Evolutionary conservation across 768 basidiomycete genomes (phyloP), one percentile per base, ranked within the genome.

Genomic region (Pisolithus albus): DNA sequence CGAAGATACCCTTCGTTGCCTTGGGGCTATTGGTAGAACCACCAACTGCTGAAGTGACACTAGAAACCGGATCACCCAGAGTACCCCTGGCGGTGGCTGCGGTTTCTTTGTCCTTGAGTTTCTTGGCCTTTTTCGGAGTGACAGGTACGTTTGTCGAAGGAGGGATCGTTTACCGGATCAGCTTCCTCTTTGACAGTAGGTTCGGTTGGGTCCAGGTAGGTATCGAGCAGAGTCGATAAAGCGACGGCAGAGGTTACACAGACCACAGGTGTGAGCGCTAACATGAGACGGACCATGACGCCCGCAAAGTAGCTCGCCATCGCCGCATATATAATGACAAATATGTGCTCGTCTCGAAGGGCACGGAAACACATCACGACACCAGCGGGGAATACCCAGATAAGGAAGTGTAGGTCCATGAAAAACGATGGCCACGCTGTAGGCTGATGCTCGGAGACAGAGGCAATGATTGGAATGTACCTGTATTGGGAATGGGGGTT

Each of bases 351-450:
- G 66, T 99, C 96, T 26, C 92, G 83, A 19, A 99, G 78, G 62
- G 94, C 80, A 54, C 82, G 83, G 90, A 98, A 98, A 71, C 92
- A 96, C 44, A 96, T 72, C 62, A 89, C 75, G 36, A 98, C 92
- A 57, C 96, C 96, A 16, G 92, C 95, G 3, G 96, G 96, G 83
- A 99, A 99, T 47, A 93, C 72, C 81, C 93, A 97, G 57, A 98
- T 88, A 64, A 99, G 84, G 79, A 97, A 87, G 61, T 96, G 89
- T 50, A 99, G 84, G 67, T 99, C 96, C 87, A 97, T 98, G 76
- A 95, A 98, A 80, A 98, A 98, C 2, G 96, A 88, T 9, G 96
- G 95, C 96, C 96, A 99, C 36, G 96, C 96, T 5, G 96, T 98
- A 16, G 96, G 96, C 66, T 99, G 96, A 72, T 99, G 96, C 72